Evolutionary conservation across 352 stramenopile species (phyloP), one percentile per base, ranked within the genome.

Genomic region (Pythium myriotylum): DNA sequence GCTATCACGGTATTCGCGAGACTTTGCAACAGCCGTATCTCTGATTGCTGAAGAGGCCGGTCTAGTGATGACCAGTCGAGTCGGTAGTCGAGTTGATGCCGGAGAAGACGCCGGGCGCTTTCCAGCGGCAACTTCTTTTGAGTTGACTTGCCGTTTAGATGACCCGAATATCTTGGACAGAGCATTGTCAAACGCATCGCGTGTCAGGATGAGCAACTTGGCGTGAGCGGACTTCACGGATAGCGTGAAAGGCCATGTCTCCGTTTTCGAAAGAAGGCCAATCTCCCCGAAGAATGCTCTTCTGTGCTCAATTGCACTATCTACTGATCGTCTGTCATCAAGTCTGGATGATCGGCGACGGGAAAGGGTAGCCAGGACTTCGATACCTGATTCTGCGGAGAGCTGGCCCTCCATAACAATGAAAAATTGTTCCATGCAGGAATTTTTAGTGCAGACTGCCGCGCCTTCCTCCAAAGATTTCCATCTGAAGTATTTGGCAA

Each of bases 341-440:
- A 40, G 32, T 6, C 33, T 19, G n/a, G 45, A 33, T 27, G 39
- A 19, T 5, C 12, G 14, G 4, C 5, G 35, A 9, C 40, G 52
- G 22, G 27, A 46, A 24, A 1, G 24, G 14, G 23, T 20, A 40
- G 14, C n/a, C 4, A 24, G 0, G 22, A 1, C 29, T 19, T 26
- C 49, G 0, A 6, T 22, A 35, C n/a, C 24, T 17, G n/a, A 17
- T 2, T 43, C 39, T 6, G 22, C 3, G n/a, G 12, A 23, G 3
- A 76, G 20, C 12, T 46, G 43, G n/a, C 80, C 80, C 3, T 86
- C 74, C 39, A 87, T 70, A 12, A 87, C 52, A 0, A 87, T 8
- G 10, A 87, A 26, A 10, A 87, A 20, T 2, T 71, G 46, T 9
- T 84, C 61, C 39, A 86, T 85, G 2, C 65, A 49, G 0, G 54